Conservation (phyloP, 106 monocot species). For the Acanthochlamys bracteata region DNA sequence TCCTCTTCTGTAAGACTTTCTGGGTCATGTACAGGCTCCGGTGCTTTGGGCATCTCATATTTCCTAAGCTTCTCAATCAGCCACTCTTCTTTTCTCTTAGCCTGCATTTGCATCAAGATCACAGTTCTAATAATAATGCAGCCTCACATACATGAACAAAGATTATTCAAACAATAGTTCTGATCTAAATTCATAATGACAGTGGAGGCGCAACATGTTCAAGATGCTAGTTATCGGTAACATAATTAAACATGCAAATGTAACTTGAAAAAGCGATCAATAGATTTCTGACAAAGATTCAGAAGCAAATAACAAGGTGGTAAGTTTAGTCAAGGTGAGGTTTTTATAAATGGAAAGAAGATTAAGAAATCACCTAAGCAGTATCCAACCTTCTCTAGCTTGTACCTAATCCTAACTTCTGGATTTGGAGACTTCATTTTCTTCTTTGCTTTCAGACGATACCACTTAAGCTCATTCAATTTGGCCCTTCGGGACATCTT, state of each 20-base stretch:
- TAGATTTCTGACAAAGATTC: no score
- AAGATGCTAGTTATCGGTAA: neutral
- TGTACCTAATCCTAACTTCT: constrained; percentile 89
- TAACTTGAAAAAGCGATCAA: no score
- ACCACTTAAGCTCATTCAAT: constrained; percentile 76
- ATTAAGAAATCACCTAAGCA: neutral
- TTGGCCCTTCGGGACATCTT: constrained; percentile 80
- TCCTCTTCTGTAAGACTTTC: constrained; percentile 83
- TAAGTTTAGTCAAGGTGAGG: no score
- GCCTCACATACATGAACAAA: neutral
- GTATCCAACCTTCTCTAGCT: constrained; percentile 63
- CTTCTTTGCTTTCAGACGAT: constrained; percentile 85
- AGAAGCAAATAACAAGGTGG: no score
- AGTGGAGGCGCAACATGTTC: no score
- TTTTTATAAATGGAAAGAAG: no score
- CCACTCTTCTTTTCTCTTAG: constrained; percentile 96
- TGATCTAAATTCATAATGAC: no score
- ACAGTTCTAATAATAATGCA: neutral
- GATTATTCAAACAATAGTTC: neutral
- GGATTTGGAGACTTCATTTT: constrained; percentile 92
- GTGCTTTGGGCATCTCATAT: constrained; percentile 48
- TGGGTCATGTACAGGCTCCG: constrained; percentile 53
- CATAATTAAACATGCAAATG: neutral
- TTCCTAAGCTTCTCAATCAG: constrained; percentile 79
- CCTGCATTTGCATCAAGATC: constrained; percentile 23